A percentile compares a stretch with the other conserved stretches of the same genome.
Conservation (phyloP, 768 basidiomycete genomes). For the Panus rudis region DNA sequence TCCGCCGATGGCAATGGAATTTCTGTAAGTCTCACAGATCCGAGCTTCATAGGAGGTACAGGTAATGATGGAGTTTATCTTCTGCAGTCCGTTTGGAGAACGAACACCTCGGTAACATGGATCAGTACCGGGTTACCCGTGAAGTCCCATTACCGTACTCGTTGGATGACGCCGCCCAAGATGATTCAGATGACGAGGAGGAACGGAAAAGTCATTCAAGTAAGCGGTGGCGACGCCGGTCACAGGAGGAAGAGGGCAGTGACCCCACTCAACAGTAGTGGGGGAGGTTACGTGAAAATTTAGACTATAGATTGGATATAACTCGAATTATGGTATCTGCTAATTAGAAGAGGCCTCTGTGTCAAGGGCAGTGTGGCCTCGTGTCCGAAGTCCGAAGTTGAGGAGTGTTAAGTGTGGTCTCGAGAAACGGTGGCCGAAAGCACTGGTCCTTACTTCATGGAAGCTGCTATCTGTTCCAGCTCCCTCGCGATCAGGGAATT, state of each 20-base stretch:
- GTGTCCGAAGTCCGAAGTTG: no score
- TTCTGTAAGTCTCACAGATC: constrained; percentile 59
- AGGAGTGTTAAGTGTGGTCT: no score
- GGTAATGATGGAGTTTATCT: neutral
- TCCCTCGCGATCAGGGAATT: constrained; percentile 78
- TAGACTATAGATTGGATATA: neutral
- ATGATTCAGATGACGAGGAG: constrained; percentile 30
- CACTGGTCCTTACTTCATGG: constrained; percentile 72
- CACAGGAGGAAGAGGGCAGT: neutral
- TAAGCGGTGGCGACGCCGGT: constrained; percentile 14
- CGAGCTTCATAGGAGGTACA: neutral
- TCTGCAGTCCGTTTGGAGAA: constrained; percentile 71
- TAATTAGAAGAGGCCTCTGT: no score
- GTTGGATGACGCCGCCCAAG: constrained; percentile 36
- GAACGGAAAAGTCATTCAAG: constrained; percentile 11
- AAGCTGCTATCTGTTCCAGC: constrained; percentile 48
- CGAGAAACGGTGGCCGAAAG: no score
- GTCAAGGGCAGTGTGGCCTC: no score
- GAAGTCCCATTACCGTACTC: constrained; percentile 82
- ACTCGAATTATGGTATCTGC: neutral
- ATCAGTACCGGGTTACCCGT: constrained; percentile 83
- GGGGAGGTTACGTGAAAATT: no score
- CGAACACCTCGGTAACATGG: constrained; percentile 89
- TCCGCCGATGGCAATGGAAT: constrained; percentile 87
- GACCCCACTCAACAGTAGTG: no score